Conservation (phyloP, 2,329 filamentous ascomycete species). For the Hypoxylon sp. region DNA sequence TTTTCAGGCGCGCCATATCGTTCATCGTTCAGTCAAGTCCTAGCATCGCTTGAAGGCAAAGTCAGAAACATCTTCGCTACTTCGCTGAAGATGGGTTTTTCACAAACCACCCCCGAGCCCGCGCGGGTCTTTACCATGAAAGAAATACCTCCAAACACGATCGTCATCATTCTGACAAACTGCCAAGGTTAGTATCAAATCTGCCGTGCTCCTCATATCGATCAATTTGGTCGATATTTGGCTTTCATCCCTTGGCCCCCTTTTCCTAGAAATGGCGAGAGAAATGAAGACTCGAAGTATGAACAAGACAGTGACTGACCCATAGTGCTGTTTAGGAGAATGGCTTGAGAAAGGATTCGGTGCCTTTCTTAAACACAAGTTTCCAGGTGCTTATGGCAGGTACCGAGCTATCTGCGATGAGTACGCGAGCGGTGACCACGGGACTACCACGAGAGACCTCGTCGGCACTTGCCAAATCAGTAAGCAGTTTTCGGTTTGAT, state of each 20-base stretch:
- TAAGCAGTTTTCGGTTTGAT: neutral
- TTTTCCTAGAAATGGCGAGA: neutral
- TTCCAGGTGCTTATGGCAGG: conserved; percentile 3
- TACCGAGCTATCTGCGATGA: neutral
- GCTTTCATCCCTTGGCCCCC: neutral
- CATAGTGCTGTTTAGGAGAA: conserved; percentile 2
- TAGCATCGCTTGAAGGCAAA: neutral
- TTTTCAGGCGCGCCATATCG: neutral
- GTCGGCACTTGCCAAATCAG: conserved; percentile 9
- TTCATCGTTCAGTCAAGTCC: neutral
- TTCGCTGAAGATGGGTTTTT: neutral
- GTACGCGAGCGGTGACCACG: neutral
- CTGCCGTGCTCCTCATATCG: neutral
- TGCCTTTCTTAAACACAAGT: neutral
- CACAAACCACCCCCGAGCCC: neutral
- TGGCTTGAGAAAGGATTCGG: conserved; percentile 9
- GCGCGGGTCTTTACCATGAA: neutral
- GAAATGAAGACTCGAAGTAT: neutral
- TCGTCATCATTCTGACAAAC: conserved; percentile 11
- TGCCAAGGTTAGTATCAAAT: conserved; percentile 24
- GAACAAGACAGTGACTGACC: neutral
- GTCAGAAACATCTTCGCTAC: neutral
- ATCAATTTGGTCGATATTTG: no score
- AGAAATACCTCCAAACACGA: neutral
- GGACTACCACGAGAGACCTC: neutral